Evolutionary conservation across 108 stramenopile species (phyloP), one percentile per base, ranked within the genome.

Genomic region (Nitzschia sp.): DNA sequence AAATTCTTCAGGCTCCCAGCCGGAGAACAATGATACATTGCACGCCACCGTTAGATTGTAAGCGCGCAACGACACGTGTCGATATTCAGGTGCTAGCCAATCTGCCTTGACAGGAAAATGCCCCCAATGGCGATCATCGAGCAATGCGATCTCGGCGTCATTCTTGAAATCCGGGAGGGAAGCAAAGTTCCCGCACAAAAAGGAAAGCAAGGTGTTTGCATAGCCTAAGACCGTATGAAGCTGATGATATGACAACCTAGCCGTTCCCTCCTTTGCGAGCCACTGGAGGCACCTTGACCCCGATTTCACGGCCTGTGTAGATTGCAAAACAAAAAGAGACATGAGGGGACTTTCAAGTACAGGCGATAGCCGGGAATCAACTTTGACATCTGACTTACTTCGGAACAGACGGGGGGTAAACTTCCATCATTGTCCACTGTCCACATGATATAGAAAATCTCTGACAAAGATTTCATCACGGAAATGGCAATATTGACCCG

Each of bases 1-100:
- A 54, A 94, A 94, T 46, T 89, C 88, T 17, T 85, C 78, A 6
- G 34, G 30, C 54, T 88, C 87, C 93, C 93, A 94, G 26, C 93
- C 93, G 0, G 93, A 94, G 69, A 94, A 94, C 26, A 76, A 53
- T 2, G 90, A 86, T 2, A 90, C 88, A 66, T 85, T 88, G 46
- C 78, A 82, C 1, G 81, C 87, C 47, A 91, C 89, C 35, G 84
- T 82, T 17, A 91, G 65, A 74, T 94, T 91, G 51, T 85, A 84
- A 11, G 70, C 48, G 25, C 83, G 68, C 3, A 79, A 34, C 29
- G 93, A 88, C 18, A 94, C 42, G 11, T 54, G 63, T 34, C 76
- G 34, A 0, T 48, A 70, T n/a, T 77, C 77, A 9, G 36, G 55
- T 18, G 72, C 62, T 63, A 82, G 84, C 81, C 86, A 84, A 9